These are phyloP conservation scores for Primulina huaijiensis DNA, from an alignment of 257 asterid genomes.

Conservation along the genomic window DNA sequence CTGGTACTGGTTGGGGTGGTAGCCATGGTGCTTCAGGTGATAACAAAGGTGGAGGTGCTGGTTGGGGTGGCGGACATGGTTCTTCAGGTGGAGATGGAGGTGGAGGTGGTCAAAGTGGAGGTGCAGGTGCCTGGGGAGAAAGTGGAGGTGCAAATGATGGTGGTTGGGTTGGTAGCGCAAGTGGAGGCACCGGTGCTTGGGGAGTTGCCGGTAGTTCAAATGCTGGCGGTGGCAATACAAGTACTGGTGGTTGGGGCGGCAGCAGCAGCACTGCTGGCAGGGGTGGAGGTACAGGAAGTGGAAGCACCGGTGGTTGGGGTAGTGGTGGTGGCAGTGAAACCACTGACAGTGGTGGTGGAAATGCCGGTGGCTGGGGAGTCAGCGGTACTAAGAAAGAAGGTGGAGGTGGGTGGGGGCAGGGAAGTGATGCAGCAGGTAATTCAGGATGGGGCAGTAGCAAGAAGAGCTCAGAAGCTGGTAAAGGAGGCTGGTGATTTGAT, in stretches of 20 bases:
- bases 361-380: conserved; percentile 24
- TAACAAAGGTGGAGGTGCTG: conserved; percentile 15
- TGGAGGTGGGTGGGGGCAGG: conserved; percentile 36
- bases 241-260: background rate
- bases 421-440: conserved; percentile 32
- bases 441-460: conserved; percentile 59
- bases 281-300: background rate
- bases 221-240: background rate
- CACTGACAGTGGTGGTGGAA: conserved; percentile 17
- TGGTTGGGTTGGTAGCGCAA: background rate
- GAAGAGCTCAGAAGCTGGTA: conserved; percentile 37
- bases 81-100: conserved; percentile 11
- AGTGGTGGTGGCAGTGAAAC: background rate
- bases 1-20: background rate
- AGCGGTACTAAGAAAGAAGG: conserved; percentile 19
- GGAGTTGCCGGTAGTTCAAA: background rate
- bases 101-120: conserved; percentile 47
- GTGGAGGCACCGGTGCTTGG: conserved; percentile 36
- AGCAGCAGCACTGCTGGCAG: background rate
- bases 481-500: conserved; percentile 32
- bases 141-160: no score
- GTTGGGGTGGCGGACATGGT: no score
- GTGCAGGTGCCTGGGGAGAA: conserved; percentile 2
- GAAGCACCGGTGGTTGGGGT: conserved; percentile 12
- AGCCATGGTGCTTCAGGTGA: background rate